Evolutionary conservation across 352 stramenopile species (phyloP).

Genomic region (Globisporangium canariense): DNA sequence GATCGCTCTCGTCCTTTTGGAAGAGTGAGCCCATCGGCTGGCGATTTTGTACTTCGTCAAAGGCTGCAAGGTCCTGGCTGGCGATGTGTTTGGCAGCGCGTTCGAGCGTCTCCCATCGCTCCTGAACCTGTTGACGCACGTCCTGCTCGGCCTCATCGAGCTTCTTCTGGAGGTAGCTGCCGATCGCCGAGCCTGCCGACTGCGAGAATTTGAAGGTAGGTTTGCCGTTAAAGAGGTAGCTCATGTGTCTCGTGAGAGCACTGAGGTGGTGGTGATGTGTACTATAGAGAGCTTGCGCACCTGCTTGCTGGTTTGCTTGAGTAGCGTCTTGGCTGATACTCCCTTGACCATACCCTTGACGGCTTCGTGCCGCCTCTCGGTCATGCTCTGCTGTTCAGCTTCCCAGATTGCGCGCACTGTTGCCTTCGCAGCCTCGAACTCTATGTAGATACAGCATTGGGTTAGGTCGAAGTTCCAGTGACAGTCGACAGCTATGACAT

Average conservation of each 20-base stretch:
- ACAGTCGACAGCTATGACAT: neutral
- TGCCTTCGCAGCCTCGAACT: slow-evolving; percentile 29
- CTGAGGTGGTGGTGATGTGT: neutral
- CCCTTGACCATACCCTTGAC: slow-evolving; percentile 31
- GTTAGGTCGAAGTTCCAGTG: too few species aligned
- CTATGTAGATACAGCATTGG: slow-evolving; percentile 12
- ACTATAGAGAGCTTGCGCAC: slow-evolving; percentile 4
- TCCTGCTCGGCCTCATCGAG: slow-evolving; percentile 31
- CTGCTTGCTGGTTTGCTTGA: slow-evolving; percentile 40
- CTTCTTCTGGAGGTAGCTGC: slow-evolving; percentile 44
- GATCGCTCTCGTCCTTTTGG: slow-evolving; percentile 2
- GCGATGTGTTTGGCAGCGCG: slow-evolving; percentile 17
- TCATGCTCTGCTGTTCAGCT: slow-evolving; percentile 25
- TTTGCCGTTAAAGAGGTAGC: slow-evolving; percentile 3
- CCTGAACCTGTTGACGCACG: slow-evolving; percentile 27
- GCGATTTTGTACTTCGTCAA: slow-evolving; percentile 1
- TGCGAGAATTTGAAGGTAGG: neutral
- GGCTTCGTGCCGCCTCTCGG: slow-evolving; percentile 24
- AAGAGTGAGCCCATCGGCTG: slow-evolving; percentile 9
- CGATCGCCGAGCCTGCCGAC: slow-evolving; percentile 8
- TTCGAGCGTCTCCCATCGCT: slow-evolving; percentile 35
- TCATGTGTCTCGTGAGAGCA: too few species aligned
- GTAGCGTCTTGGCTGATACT: slow-evolving; percentile 33
- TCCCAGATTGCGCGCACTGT: slow-evolving; percentile 30
- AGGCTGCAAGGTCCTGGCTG: neutral